Evolutionary conservation across 2,329 filamentous ascomycete genomes (phyloP).

Genomic region (Epichloe baconii): DNA sequence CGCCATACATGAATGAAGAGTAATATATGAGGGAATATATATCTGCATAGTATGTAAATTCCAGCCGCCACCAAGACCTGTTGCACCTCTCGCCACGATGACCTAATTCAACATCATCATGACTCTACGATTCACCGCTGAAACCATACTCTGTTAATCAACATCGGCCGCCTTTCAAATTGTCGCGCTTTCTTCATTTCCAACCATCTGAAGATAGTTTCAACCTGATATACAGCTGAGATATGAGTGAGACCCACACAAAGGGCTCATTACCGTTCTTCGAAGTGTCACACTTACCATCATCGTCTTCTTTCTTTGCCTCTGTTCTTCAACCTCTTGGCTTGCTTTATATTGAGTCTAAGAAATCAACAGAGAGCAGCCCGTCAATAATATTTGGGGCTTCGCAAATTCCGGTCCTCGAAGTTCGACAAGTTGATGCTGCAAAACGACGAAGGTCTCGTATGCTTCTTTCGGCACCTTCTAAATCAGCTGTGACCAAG

Average conservation of each 20-base stretch:
- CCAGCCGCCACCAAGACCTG: no score
- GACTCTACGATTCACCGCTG: no score
- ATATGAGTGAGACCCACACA: neutral
- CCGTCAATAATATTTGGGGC: conserved; percentile 31
- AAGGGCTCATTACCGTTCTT: conserved; percentile 29
- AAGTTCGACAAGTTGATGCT: conserved; percentile 29
- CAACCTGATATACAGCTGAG: no score
- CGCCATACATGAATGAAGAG: neutral
- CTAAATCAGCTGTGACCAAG: conserved; percentile 50
- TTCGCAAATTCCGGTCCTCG: conserved; percentile 24
- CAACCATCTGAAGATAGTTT: no score
- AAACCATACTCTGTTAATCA: no score
- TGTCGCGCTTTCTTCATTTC: no score
- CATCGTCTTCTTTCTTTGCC: conserved; percentile 73
- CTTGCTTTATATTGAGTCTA: conserved; percentile 42
- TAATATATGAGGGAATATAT: neutral
- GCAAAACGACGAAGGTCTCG: conserved; percentile 26
- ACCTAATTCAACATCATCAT: no score
- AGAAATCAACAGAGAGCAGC: neutral
- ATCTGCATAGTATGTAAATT: neutral
- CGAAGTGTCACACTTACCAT: conserved; percentile 63
- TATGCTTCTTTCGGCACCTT: conserved; percentile 56
- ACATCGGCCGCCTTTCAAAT: no score
- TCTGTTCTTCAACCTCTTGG: conserved; percentile 66
- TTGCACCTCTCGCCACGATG: no score